Conservation (phyloP, 257 asterid species). For the Solanum microdontum region DNA sequence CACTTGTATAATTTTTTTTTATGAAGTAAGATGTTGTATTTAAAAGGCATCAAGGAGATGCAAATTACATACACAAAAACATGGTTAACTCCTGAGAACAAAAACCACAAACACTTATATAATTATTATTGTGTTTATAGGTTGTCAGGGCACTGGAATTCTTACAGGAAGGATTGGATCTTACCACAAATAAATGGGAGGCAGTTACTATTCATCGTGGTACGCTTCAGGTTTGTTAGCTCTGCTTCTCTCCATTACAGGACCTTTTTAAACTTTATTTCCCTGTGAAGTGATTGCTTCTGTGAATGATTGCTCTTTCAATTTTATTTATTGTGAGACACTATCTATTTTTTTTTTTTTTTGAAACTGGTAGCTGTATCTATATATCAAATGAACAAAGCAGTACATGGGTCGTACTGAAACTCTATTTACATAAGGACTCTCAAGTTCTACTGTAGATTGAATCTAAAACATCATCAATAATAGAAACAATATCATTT, state of each 20-base stretch:
- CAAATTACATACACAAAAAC: neutral
- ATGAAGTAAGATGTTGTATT: neutral
- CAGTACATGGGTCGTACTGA: neutral
- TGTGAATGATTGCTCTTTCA: neutral
- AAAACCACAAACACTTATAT: neutral
- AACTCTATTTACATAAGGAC: neutral
- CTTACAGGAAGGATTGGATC: constrained; percentile 63
- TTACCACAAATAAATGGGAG: constrained; percentile 52
- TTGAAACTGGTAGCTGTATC: neutral
- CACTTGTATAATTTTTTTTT: neutral
- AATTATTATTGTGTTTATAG: constrained; percentile 21
- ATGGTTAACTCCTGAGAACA: neutral
- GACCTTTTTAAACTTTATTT: neutral
- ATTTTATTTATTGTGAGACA: neutral
- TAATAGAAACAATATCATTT: neutral
- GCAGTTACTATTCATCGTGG: constrained; percentile 90
- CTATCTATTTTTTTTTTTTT: neutral
- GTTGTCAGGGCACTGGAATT: constrained; percentile 84
- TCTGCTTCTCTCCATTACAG: neutral
- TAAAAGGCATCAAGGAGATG: neutral
- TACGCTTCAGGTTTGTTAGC: constrained; percentile 95
- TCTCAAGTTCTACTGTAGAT: neutral
- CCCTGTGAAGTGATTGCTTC: neutral
- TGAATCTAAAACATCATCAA: neutral
- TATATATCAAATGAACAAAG: neutral